Conservation (phyloP, 1,139 yeast genomes). For the Yamadazyma taylorii region DNA sequence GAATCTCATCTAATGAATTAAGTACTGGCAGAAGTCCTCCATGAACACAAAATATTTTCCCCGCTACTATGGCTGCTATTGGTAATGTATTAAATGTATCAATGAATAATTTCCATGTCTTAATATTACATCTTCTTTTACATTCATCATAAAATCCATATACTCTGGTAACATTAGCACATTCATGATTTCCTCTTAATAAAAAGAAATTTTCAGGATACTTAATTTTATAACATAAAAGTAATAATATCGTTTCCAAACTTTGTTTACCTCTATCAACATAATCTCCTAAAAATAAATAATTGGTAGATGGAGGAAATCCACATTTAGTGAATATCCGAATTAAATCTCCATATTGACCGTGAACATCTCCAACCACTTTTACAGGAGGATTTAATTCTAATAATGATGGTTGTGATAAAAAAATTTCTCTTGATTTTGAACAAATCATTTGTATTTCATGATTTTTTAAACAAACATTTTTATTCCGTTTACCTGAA, state of each 20-base stretch:
- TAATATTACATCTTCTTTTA: conserved; percentile 86
- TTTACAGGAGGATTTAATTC: conserved; percentile 95
- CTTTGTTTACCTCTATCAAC: conserved; percentile 97
- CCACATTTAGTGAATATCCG: conserved; percentile 95
- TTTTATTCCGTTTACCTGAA: conserved; percentile 87
- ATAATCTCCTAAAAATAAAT: conserved; percentile 89
- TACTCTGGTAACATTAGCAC: conserved; percentile 93
- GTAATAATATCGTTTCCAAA: conserved; percentile 80
- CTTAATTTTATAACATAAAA: conserved; percentile 89
- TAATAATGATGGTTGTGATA: conserved; percentile 83
- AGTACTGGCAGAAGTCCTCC: conserved; percentile 95
- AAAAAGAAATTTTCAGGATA: conserved; percentile 95
- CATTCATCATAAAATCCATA: conserved; percentile 98
- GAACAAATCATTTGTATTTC: conserved; percentile 88
- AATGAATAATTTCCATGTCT: conserved; percentile 90
- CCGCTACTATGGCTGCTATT: conserved; percentile 93
- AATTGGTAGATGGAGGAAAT: conserved; percentile 94
- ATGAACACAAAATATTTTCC: conserved; percentile 95
- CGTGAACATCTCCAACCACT: conserved; percentile 97
- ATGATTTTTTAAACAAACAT: conserved; percentile 80
- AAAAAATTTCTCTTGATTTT: conserved; percentile 81
- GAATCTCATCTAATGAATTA: conserved; percentile 86
- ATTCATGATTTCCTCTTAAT: conserved; percentile 93
- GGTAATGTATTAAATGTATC: conserved; percentile 91
- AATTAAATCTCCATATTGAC: conserved; percentile 89